Conservation (phyloP, 2,329 filamentous ascomycete genomes). For the Drechslerella stenobrocha region DNA sequence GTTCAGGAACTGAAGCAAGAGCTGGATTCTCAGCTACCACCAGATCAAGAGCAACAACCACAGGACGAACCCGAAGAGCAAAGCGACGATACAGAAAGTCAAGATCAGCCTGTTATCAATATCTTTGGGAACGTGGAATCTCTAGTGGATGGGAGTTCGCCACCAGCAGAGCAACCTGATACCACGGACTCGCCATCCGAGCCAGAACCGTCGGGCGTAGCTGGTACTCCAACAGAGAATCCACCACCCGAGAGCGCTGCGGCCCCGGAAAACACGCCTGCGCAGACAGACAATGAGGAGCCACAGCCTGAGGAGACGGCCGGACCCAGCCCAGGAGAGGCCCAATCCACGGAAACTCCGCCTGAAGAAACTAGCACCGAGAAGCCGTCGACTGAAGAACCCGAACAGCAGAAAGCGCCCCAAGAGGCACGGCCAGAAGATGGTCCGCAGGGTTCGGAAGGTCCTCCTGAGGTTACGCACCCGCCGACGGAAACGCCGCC, state of each 20-base stretch:
- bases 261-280: neutral
- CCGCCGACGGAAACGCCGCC: neutral
- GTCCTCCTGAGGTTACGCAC: slow-evolving; percentile 4
- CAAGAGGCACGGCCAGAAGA: slow-evolving; percentile 5
- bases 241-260: neutral
- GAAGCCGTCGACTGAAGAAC: neutral
- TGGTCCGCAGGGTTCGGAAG: neutral
- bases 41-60: slow-evolving; percentile 2
- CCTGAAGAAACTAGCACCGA: neutral
- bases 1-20: neutral
- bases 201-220: neutral
- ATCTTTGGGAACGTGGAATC: slow-evolving; percentile 16
- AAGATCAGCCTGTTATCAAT: slow-evolving; percentile 7
- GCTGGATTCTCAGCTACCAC: too few species aligned
- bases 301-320: too few species aligned
- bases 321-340: too few species aligned
- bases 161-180: slow-evolving; percentile 3
- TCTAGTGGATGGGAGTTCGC: neutral
- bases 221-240: neutral
- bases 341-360: too few species aligned
- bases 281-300: neutral
- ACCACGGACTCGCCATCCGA: neutral
- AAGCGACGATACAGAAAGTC: neutral
- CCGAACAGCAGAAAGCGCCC: neutral
- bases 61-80: neutral